These are phyloP conservation scores for Aspergillus campestris DNA, from an alignment of 495 filamentous ascomycete species.

Conservation along the genomic window DNA sequence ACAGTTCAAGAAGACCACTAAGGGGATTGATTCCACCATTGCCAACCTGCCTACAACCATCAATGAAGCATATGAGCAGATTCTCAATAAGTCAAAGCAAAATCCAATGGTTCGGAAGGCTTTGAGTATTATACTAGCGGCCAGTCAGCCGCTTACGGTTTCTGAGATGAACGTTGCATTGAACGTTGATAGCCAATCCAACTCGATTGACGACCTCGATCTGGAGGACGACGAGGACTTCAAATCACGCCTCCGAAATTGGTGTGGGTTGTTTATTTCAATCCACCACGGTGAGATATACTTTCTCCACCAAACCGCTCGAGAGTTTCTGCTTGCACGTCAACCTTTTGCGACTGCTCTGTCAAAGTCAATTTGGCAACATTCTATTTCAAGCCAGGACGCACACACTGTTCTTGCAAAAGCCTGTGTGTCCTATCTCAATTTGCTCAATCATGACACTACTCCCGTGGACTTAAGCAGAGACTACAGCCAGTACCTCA, in stretches of 20 bases:
- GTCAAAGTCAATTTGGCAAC: background rate
- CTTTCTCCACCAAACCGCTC: slow-evolving; percentile 35
- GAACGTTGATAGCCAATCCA: slow-evolving; percentile 12
- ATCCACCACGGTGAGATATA: slow-evolving; percentile 24
- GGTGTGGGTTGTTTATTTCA: slow-evolving; percentile 32
- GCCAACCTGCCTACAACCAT: slow-evolving; percentile 22
- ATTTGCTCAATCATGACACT: slow-evolving; percentile 3
- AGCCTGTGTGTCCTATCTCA: slow-evolving; percentile 25
- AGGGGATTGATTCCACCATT: slow-evolving; percentile 14
- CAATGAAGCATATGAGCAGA: slow-evolving; percentile 31
- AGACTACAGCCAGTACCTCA: background rate
- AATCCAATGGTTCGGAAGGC: slow-evolving; percentile 15
- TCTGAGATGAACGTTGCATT: slow-evolving; percentile 32
- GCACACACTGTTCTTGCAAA: slow-evolving; percentile 24
- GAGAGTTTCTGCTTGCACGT: slow-evolving; percentile 25
- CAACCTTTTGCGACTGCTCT: background rate
- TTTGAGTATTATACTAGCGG: slow-evolving; percentile 30
- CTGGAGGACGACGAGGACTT: slow-evolving; percentile 17
- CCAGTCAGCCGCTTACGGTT: slow-evolving; percentile 27
- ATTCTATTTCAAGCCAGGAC: slow-evolving; percentile 14
- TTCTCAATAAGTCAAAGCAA: slow-evolving; percentile 22
- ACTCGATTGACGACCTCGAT: slow-evolving; percentile 15
- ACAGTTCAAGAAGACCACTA: slow-evolving; percentile 12
- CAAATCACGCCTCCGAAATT: slow-evolving; percentile 14
- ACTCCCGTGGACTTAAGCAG: background rate